Evolutionary conservation across 768 basidiomycete species (phyloP), one percentile per base, ranked within the genome.

Genomic region (Tephrocybe sp.): DNA sequence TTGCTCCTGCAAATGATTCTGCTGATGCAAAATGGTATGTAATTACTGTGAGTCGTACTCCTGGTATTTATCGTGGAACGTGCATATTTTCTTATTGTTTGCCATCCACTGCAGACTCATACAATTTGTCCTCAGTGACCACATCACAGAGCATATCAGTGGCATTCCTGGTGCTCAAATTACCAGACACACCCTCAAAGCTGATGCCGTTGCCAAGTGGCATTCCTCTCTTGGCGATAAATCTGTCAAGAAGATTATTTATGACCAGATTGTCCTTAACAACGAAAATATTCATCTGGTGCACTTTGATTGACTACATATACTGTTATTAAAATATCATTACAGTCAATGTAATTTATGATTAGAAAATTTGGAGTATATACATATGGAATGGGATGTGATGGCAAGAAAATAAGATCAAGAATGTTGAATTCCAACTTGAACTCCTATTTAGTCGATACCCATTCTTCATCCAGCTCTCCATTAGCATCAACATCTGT

Each of bases 21-120:
- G 28, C 28, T 30, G 7, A 7, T 8, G 28, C 28, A 30, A 34
- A 34, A n/a, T 43, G 41, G 41, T 43, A 43, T 25, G 12, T n/a
- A 4, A 18, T 43, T 30, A 9, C 13, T 2, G 41, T 43, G 3
- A 25, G 41, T 16, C 41, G 24, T n/a, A 26, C 25, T n/a, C 41
- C 41, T 43, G 41, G 41, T 27, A 30, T 43, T 24, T 43, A 27
- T 43, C 24, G 5, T 43, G 41, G 41, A 18, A 24, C 41, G 24
- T 43, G 25, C 4, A 25, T 43, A 9, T 15, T 13, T 26, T 21
- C n/a, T 27, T 9, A 3, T 30, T 43, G 8, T n/a, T 16, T 9
- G 16, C 19, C 28, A 6, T 11, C 24, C 8, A 9, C 21, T 43
- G 6, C 8, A 27, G 8, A 5, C 19, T 9, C n/a, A 27, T 16